Conservation (phyloP, 345 rosid genomes). For the Corchorus olitorius region DNA sequence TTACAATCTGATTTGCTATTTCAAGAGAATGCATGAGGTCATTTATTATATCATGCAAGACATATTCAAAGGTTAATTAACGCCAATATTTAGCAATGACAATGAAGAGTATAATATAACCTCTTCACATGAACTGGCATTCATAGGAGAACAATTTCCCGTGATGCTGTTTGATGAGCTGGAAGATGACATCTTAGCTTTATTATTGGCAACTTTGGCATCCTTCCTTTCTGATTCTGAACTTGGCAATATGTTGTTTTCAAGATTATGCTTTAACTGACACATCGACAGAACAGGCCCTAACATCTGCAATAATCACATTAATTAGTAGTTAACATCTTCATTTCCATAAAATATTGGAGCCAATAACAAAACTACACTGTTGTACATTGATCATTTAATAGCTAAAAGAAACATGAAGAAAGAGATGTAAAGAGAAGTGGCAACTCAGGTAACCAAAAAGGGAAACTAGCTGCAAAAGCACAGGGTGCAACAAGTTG, state of each 20-base stretch:
- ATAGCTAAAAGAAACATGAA: not conserved
- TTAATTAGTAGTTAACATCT: not conserved
- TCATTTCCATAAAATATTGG: not conserved
- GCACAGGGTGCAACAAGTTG: not conserved
- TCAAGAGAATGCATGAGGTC: conserved; percentile 3
- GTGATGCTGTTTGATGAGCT: conserved; percentile 24
- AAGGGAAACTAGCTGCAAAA: not conserved
- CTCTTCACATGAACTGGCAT: conserved; percentile 33
- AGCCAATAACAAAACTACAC: not conserved
- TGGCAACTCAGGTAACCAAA: not conserved
- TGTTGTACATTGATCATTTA: not conserved
- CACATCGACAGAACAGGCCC: conserved; percentile 46
- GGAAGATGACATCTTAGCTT: conserved; percentile 34
- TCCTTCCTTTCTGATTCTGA: conserved; percentile 22
- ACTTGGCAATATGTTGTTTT: conserved; percentile 26
- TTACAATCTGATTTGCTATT: conserved; percentile 1
- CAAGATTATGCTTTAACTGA: conserved; percentile 30
- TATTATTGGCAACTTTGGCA: conserved; percentile 25
- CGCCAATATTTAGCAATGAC: not conserved
- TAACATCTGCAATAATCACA: conserved; percentile 42
- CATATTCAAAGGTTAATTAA: not conserved
- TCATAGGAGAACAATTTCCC: conserved; percentile 22
- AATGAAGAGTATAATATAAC: conserved; percentile 17
- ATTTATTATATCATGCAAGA: not conserved
- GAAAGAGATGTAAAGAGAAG: not conserved